phyloP scores from a whole-genome alignment of 2,329 filamentous ascomycete genomes.

The Kalmusia sp. region DNA sequence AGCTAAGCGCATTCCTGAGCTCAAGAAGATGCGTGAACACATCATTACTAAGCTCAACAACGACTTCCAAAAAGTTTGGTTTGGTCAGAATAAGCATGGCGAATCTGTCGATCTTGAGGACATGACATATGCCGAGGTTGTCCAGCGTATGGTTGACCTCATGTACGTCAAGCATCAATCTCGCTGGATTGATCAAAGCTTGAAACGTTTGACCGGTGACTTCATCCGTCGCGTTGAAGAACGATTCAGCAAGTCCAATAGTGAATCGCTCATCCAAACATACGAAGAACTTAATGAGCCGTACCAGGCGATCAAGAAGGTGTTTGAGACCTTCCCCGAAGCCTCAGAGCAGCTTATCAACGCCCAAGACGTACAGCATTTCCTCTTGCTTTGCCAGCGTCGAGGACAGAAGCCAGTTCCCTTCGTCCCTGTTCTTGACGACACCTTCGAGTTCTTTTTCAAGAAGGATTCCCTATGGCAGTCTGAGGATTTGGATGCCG shows the following conservation, averaged over 20 bases:
- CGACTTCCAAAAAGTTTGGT: slow-evolving; percentile 59
- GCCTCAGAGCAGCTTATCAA: slow-evolving; percentile 92
- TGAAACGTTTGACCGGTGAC: slow-evolving; percentile 84
- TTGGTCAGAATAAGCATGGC: slow-evolving; percentile 52
- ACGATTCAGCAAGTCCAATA: slow-evolving; percentile 82
- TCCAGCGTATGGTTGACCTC: slow-evolving; percentile 54
- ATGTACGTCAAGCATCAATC: slow-evolving; percentile 55
- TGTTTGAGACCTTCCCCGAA: slow-evolving; percentile 84
- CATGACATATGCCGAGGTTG: slow-evolving; percentile 57
- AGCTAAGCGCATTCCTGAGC: slow-evolving; percentile 60
- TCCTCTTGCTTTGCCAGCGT: slow-evolving; percentile 89
- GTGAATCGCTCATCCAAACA: slow-evolving; percentile 84
- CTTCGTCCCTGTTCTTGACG: slow-evolving; percentile 93
- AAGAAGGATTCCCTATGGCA: slow-evolving; percentile 99
- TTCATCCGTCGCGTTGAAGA: slow-evolving; percentile 98
- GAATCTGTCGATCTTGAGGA: slow-evolving; percentile 55
- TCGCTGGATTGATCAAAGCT: slow-evolving; percentile 66
- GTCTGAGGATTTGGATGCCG: slow-evolving; percentile 94
- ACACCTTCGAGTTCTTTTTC: slow-evolving; percentile 99
- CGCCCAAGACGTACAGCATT: slow-evolving; percentile 97
- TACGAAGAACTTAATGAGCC: slow-evolving; percentile 88
- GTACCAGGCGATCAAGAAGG: slow-evolving; percentile 76
- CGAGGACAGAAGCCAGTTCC: slow-evolving; percentile 95
- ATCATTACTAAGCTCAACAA: slow-evolving; percentile 57
- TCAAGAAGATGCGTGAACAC: slow-evolving; percentile 53